phyloP scores from a whole-genome alignment of 306 rosid species.

The Acacia crassicarpa region DNA sequence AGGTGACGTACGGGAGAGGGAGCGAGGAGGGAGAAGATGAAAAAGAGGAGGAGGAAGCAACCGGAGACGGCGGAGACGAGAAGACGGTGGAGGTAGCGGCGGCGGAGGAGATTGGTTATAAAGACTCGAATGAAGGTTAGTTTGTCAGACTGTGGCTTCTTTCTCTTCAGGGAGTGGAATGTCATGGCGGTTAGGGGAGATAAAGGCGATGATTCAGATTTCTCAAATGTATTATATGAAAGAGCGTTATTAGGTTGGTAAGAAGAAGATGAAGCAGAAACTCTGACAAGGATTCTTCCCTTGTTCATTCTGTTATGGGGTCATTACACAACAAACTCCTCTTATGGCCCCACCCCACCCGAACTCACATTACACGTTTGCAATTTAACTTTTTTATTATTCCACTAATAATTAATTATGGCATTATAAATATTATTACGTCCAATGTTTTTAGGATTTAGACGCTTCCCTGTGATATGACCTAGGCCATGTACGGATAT shows the following conservation, averaged over 20 bases:
- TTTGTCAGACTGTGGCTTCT: slow-evolving; percentile 20
- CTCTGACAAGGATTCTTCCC: background rate
- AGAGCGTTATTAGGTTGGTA: background rate
- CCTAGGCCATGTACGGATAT: no score
- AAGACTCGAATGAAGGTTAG: slow-evolving; percentile 27
- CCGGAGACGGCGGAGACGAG: slow-evolving; percentile 57
- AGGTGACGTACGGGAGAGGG: slow-evolving; percentile 28
- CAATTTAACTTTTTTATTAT: background rate
- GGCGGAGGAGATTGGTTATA: slow-evolving; percentile 35
- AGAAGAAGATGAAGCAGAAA: background rate
- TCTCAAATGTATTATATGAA: no score
- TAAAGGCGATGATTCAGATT: background rate
- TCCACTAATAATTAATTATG: no score
- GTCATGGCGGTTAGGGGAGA: background rate
- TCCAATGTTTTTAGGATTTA: no score
- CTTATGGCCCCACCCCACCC: background rate
- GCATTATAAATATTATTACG: no score
- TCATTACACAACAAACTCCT: background rate
- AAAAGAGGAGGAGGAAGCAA: slow-evolving; percentile 54
- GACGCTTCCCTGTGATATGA: no score
- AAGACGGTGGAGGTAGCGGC: slow-evolving; percentile 45
- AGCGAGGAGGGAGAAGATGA: slow-evolving; percentile 44
- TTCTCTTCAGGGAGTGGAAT: slow-evolving; percentile 43
- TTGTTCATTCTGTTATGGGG: background rate
- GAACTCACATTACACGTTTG: background rate